Base-by-base conservation (phyloP, 2,329 filamentous ascomycete genomes). In the Lachnellula cervina region DNA sequence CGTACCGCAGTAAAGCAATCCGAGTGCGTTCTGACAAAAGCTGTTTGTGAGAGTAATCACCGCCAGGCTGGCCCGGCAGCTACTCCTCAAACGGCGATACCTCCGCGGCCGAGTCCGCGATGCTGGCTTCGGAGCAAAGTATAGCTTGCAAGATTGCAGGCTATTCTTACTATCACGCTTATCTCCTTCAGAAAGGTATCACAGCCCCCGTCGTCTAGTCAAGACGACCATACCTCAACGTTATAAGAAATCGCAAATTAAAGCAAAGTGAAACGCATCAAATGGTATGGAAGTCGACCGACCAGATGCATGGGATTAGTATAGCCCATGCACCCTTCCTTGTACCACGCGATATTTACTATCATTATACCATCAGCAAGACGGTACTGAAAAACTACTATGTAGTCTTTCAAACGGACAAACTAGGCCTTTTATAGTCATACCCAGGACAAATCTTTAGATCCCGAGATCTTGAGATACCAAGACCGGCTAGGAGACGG, bases 71-170 rank as follows among this genome's bases (percentile, higher is more conserved):
- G 2, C 21, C 19, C 7, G 23, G 5, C 21, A 28, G 14, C 21
- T n/a, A 6, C 13, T n/a, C 42, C n/a, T 19, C n/a, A 21, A 6
- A 40, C 45, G 35, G 54, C 54, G 61, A 59, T 60, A 51, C 73
- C 73, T 76, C 73, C 75, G 76, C 72, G 77, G 77, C 77, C 77
- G 66, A 80, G 77, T 79, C 77, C 77, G 73, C 76, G 76, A 76
- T 66, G 77, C 77, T 80, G 77, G 77, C 77, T 79, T 74, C 76
- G 75, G 77, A 77, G 78, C 77, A 78, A 78, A 78, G 76, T 77
- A 70, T 73, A 59, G 54, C 54, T 56, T 54, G 49, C 49, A 73
- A 59, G 54, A 53, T 56, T 54, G 49, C 49, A 73, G 69, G 56
- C 66, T 64, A 72, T 73, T 62, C 76, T 78, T 78, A 78, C 76